Conservation (phyloP, 129 eudicot genomes). For the Pittosporum tobira region DNA sequence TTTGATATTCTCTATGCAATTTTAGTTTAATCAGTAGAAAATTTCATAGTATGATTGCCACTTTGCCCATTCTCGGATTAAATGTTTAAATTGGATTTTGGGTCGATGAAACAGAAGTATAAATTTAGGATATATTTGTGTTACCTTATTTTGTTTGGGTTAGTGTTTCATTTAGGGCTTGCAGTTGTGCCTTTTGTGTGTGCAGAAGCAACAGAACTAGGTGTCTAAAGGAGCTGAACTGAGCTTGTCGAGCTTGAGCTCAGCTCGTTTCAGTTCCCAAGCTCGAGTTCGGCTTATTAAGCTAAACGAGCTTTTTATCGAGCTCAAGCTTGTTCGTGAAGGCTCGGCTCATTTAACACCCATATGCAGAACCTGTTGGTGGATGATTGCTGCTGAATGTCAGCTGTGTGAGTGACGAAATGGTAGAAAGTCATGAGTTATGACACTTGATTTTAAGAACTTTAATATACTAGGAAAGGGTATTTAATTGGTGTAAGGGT, state of each 20-base stretch:
- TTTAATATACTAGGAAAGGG: neutral
- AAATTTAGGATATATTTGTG: neutral
- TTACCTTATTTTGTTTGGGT: neutral
- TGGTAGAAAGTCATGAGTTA: neutral
- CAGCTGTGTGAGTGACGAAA: neutral
- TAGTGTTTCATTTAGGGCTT: neutral
- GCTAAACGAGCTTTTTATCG: too few species aligned
- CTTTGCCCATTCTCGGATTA: neutral
- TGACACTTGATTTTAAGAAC: neutral
- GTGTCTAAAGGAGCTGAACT: too few species aligned
- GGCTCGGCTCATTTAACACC: too few species aligned
- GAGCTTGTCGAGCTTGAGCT: too few species aligned
- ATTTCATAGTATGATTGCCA: neutral
- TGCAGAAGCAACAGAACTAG: neutral
- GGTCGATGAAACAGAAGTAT: neutral
- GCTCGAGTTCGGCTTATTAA: too few species aligned
- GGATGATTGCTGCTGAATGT: neutral
- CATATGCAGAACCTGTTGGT: too few species aligned
- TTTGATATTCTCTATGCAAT: neutral
- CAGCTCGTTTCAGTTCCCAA: too few species aligned
- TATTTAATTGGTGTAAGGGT: too few species aligned
- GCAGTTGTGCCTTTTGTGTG: neutral
- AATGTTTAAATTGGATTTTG: neutral
- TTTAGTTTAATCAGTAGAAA: neutral
- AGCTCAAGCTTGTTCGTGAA: too few species aligned